Evolutionary conservation across 495 filamentous ascomycete species (phyloP).

Genomic region (Penicillium crystallinum): DNA sequence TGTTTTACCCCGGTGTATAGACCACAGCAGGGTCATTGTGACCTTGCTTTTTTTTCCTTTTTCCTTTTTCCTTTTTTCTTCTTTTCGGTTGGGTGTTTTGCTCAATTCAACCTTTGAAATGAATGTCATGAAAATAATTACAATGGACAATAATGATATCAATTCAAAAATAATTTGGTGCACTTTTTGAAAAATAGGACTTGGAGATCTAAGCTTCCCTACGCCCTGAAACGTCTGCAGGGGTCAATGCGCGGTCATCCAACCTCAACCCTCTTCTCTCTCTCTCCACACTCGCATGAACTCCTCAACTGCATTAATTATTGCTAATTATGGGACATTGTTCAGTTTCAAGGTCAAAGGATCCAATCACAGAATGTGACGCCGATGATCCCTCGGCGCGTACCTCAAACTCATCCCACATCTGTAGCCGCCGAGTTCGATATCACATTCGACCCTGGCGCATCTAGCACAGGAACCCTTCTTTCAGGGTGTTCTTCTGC

Average conservation of each 20-base stretch:
- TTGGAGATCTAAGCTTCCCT: neutral
- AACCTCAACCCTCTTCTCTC: neutral
- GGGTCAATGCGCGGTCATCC: constrained; percentile 2
- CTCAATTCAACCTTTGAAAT: constrained; percentile 13
- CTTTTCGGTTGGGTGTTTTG: constrained; percentile 7
- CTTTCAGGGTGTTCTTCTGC: neutral
- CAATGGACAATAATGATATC: constrained; percentile 6
- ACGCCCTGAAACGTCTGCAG: neutral
- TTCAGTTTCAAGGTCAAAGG: neutral
- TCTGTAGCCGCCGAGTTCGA: constrained; percentile 23
- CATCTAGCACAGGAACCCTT: neutral
- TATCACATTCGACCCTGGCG: constrained; percentile 18
- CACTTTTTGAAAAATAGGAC: neutral
- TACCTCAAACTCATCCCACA: constrained; percentile 20
- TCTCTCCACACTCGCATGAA: constrained; percentile 4
- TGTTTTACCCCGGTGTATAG: constrained; percentile 26
- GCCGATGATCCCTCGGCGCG: constrained; percentile 18
- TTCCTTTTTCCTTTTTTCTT: neutral
- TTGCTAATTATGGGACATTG: constrained; percentile 28
- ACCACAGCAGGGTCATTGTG: constrained; percentile 14
- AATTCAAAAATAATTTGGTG: neutral
- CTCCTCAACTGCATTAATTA: constrained; percentile 1
- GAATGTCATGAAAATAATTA: constrained; percentile 24
- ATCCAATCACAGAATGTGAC: constrained; percentile 11
- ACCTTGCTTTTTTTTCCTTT: constrained; percentile 15